These are phyloP conservation scores for Aristolochia fimbriata DNA, from an alignment of 164 flowering plant genomes.

Conservation along the genomic window DNA sequence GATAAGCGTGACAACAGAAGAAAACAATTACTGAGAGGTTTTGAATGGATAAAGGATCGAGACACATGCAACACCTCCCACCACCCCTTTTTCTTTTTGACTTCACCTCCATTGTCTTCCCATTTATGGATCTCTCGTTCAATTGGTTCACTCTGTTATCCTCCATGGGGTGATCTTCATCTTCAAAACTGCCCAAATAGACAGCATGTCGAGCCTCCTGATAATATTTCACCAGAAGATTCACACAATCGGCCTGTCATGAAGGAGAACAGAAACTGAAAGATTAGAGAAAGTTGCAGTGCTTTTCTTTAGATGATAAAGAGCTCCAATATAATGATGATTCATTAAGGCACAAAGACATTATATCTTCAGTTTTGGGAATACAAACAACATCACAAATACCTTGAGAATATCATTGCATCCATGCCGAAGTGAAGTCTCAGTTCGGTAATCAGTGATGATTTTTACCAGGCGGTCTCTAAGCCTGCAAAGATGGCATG, in stretches of 20 bases:
- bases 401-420: constrained; percentile 98
- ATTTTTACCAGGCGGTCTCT: constrained; percentile 89
- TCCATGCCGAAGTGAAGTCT: constrained; percentile 92
- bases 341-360: too few species aligned
- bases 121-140: constrained; percentile 19
- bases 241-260: constrained; percentile 78
- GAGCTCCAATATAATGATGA: not conserved
- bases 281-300: not conserved
- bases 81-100: constrained; percentile 62
- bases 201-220: constrained; percentile 91
- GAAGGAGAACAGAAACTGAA: constrained; percentile 3
- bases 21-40: constrained; percentile 49
- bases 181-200: constrained; percentile 60
- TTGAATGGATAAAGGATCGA: constrained; percentile 72
- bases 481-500: constrained; percentile 41
- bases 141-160: constrained; percentile 22
- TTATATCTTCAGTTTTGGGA: too few species aligned
- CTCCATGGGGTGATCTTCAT: constrained; percentile 42
- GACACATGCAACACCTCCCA: constrained; percentile 90
- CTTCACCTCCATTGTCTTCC: constrained; percentile 46
- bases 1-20: constrained; percentile 96
- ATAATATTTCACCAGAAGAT: constrained; percentile 77
- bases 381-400: not conserved
- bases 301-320: not conserved
- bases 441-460: constrained; percentile 90